phyloP scores from a whole-genome alignment of 176 grass and related monocot genomes.

The Musa troglodytarum region DNA sequence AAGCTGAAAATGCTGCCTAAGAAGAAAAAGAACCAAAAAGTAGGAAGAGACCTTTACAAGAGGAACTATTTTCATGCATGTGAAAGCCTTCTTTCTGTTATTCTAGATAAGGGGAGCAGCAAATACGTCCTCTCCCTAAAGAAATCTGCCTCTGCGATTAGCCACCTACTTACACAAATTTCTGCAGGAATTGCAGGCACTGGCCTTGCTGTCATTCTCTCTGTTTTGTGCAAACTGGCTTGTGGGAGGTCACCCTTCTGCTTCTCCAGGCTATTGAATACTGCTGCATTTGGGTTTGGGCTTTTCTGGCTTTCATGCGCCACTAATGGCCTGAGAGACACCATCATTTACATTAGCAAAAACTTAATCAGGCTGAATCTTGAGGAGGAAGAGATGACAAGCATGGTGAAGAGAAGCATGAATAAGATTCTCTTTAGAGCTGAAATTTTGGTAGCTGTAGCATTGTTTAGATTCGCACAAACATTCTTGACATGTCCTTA shows the following conservation, averaged over 20 bases:
- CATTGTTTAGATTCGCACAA: conserved; percentile 56
- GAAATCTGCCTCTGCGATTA: conserved; percentile 56
- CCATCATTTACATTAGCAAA: conserved; percentile 43
- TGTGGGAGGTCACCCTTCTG: conserved; percentile 36
- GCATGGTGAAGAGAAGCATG: conserved; percentile 42
- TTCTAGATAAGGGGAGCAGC: conserved; percentile 53
- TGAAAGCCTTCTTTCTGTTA: conserved; percentile 62
- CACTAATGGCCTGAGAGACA: conserved; percentile 57
- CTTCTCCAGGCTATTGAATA: conserved; percentile 45
- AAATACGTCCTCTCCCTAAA: conserved; percentile 39
- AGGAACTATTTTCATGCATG: conserved; percentile 67
- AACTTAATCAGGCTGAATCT: conserved; percentile 30
- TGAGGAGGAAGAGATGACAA: conserved; percentile 44
- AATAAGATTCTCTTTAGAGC: conserved; percentile 59
- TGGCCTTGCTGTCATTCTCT: conserved; percentile 74
- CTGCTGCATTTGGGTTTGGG: conserved; percentile 64
- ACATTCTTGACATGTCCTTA: too few relatives aligned
- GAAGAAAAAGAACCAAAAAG: conserved; percentile 69
- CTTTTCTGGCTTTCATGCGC: conserved; percentile 88
- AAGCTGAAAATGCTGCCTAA: conserved; percentile 48
- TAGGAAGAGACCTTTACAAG: conserved; percentile 40
- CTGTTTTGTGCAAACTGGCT: conserved; percentile 63
- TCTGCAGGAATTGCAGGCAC: conserved; percentile 83
- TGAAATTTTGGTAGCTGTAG: conserved; percentile 45
- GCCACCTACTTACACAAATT: conserved; percentile 58